Percentiles rank a stretch among this genome's conserved stretches.
Conservation (phyloP, 495 filamentous ascomycete species). For the Xylaria longipes region DNA sequence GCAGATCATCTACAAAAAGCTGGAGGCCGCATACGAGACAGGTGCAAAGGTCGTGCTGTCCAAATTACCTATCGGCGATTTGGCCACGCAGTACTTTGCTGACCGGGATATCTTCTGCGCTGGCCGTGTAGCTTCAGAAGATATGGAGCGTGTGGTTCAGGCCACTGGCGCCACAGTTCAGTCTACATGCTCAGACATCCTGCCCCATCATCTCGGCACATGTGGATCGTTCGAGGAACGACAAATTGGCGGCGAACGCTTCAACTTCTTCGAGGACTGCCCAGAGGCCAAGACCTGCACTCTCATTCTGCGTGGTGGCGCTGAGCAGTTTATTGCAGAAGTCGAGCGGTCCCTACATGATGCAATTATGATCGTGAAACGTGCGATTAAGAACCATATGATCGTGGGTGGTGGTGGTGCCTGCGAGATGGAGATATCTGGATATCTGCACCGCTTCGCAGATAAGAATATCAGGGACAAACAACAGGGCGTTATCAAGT, state of each 20-base stretch:
- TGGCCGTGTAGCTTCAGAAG: slow-evolving; percentile 88
- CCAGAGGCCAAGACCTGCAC: slow-evolving; percentile 96
- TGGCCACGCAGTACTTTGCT: slow-evolving; percentile 97
- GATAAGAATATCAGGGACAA: slow-evolving; percentile 92
- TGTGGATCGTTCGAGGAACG: slow-evolving; percentile 93
- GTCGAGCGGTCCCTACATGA: slow-evolving; percentile 97
- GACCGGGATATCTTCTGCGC: slow-evolving; percentile 99
- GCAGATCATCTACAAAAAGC: slow-evolving; percentile 99
- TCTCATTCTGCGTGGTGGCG: slow-evolving; percentile 90
- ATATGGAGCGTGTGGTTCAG: slow-evolving; percentile 95
- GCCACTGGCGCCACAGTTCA: slow-evolving; percentile 92
- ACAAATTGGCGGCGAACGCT: slow-evolving; percentile 95
- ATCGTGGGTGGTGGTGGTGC: slow-evolving; percentile 97
- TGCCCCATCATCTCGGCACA: slow-evolving; percentile 84
- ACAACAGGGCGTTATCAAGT: slow-evolving; percentile 96
- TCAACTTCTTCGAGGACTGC: slow-evolving; percentile 98
- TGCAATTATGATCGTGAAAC: slow-evolving; percentile 99
- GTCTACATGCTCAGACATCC: slow-evolving; percentile 96
- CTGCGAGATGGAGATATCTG: slow-evolving; percentile 94
- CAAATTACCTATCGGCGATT: slow-evolving; percentile 96
- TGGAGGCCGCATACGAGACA: slow-evolving; percentile 89
- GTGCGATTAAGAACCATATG: slow-evolving; percentile 87
- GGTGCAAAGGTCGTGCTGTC: slow-evolving; percentile 96
- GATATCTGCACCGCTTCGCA: slow-evolving; percentile 88
- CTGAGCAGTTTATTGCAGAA: slow-evolving; percentile 98